phyloP scores from a whole-genome alignment of 1,139 yeast species.

The Candida dubliniensis region DNA sequence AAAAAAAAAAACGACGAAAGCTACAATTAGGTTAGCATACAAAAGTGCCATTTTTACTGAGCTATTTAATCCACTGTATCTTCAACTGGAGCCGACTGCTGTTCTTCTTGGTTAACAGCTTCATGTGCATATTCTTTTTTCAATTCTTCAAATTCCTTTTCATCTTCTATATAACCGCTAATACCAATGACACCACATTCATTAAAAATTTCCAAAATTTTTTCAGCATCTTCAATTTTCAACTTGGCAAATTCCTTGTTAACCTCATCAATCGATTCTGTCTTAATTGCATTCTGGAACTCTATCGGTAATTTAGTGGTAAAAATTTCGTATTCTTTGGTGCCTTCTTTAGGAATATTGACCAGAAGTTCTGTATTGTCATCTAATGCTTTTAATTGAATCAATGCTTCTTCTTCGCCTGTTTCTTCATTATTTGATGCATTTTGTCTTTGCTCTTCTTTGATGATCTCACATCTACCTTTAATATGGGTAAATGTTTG shows the following conservation, averaged over 20 bases:
- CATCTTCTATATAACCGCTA: conserved; percentile 74
- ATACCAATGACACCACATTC: conserved; percentile 84
- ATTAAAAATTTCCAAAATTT: conserved; percentile 68
- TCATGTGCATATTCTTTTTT: conserved; percentile 45
- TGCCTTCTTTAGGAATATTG: conserved; percentile 59
- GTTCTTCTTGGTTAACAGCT: conserved; percentile 3
- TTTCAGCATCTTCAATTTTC: conserved; percentile 79
- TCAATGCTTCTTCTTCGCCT: conserved; percentile 60
- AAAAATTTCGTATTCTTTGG: conserved; percentile 58
- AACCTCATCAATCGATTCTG: conserved; percentile 72
- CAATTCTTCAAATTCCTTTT: conserved; percentile 65
- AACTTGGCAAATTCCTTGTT: conserved; percentile 81
- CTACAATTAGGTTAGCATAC: too few relatives aligned
- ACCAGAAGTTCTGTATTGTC: conserved; percentile 77
- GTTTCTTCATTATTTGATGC: conserved; percentile 29
- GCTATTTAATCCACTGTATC: conserved; percentile 27
- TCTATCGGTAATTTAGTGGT: conserved; percentile 53
- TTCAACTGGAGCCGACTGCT: conserved; percentile 11
- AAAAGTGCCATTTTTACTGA: too few relatives aligned
- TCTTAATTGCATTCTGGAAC: conserved; percentile 75
- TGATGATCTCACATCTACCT: conserved; percentile 68
- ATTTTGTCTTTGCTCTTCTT: conserved; percentile 46
- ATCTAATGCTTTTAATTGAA: conserved; percentile 86
- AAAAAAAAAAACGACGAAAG: too few relatives aligned
- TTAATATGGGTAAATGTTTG: conserved; percentile 72